A percentile compares a stretch with the other conserved stretches of the same genome.
These are phyloP conservation scores for Saksenaea oblongispora DNA, from an alignment of 371 early-diverging fungal species.

Conservation along the genomic window DNA sequence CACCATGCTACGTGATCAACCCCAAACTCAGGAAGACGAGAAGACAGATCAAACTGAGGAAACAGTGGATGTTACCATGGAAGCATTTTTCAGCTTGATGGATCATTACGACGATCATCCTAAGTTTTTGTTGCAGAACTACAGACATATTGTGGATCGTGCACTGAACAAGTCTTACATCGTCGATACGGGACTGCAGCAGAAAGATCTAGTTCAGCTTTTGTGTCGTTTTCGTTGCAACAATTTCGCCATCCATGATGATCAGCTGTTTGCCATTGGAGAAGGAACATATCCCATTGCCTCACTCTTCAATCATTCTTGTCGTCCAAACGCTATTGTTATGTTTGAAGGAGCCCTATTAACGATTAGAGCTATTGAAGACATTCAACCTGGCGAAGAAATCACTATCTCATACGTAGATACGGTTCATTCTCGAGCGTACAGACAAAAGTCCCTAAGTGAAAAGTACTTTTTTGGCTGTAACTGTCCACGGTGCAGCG, in stretches of 20 bases:
- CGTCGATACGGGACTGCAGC: constrained; percentile 16
- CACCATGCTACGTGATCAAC: background rate
- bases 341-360: constrained; percentile 55
- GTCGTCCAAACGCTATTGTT: constrained; percentile 78
- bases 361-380: constrained; percentile 63
- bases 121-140: constrained; percentile 12
- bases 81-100: constrained; percentile 44
- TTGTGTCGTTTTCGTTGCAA: constrained; percentile 75
- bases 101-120: constrained; percentile 35
- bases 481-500: constrained; percentile 66
- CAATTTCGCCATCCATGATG: constrained; percentile 72
- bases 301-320: constrained; percentile 86
- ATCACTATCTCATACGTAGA: constrained; percentile 82
- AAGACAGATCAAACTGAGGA: constrained; percentile 19
- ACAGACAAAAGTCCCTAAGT: constrained; percentile 54
- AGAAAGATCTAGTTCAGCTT: constrained; percentile 42
- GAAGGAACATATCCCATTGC: constrained; percentile 81
- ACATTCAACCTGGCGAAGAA: constrained; percentile 69
- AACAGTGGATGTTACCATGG: constrained; percentile 42
- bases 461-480: constrained; percentile 81
- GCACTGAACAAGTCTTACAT: constrained; percentile 30
- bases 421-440: constrained; percentile 56
- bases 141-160: constrained; percentile 15
- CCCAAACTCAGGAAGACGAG: background rate
- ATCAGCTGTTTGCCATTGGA: constrained; percentile 67